Evolutionary conservation across 768 basidiomycete species (phyloP), one percentile per base, ranked within the genome.

Genomic region (Podaxis rugospora): DNA sequence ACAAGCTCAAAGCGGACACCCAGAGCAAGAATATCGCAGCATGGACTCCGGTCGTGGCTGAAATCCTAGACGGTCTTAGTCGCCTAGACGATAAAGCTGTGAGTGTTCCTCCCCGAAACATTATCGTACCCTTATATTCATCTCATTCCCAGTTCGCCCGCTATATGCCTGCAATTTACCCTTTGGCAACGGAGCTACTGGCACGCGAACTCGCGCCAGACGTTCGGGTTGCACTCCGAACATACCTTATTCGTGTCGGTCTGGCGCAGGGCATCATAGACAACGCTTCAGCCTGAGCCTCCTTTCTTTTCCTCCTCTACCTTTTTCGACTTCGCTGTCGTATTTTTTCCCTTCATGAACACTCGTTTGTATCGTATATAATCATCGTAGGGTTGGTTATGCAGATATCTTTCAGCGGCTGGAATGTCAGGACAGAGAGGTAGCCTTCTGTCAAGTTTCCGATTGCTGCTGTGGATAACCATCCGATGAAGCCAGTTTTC

Each of bases 21-120:
- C 96, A 98, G 74, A 86, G 87, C 55, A 93, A 98, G 75, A 98
- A 97, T 70, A 95, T 99, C 61, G 73, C 87, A 13, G 96, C 97
- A 0, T 99, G 97, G 97, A 96, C 93, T 21, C 97, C 97, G n/a
- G 97, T 99, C 32, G 89, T 98, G n/a, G 89, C 88, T 9, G 95
- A 98, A 70, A 92, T 97, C 51, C 69, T 99, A 7, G 87, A 92
- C 61, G 97, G 97, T 5, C 94, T 93, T 70, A 87, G 87, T 70
- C 83, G 83, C 21, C 92, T 98, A 65, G 95, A 98, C 68, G 89
- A 93, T 65, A 93, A 90, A 69, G 88, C 91, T 39, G 96, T 98
- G 69, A 75, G 95, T 32, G 28, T 76, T 39, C 14, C 47, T 21
- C 55, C 55, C 16, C n/a, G 27, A 36, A 40, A 10, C 3, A 37